Evolutionary conservation across 2,329 filamentous ascomycete genomes (phyloP), one percentile per base, ranked within the genome.

Genomic region (Ceratocystis destructans): DNA sequence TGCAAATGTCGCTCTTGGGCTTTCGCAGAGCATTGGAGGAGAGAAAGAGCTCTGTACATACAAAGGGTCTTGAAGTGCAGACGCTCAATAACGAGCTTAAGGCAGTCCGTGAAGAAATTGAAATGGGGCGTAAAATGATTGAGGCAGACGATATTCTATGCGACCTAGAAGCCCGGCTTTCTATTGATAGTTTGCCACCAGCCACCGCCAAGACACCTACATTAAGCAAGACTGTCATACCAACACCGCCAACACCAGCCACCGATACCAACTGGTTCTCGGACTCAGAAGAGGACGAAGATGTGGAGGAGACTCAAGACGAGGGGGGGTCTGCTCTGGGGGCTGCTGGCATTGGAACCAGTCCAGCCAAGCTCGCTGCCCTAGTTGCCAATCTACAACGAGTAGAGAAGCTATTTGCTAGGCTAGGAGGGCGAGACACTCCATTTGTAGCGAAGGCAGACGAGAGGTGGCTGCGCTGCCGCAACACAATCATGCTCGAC

Each of bases 11-110:
- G 0, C 76, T 99, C 66, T 75, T 97, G 68, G 90, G 90, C 0
- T 96, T 99, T 72, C 82, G 86, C 68, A 83, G 92, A 69, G 90
- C 94, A 64, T 83, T 96, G 0, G 86, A 89, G 70, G 86, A 86
- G 62, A 81, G 97, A 62, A 85, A 85, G 72, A 78, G 77, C 8
- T 82, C 80, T 20, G 88, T 96, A 0, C 77, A 79, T 6, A 80
- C 82, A 67, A 81, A 87, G 69, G 84, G 83, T 28, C 75, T 76
- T 22, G 87, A 93, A 70, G 83, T 91, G 1, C 78, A 79, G 46
- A 75, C 73, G 3, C 75, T 91, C 64, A 79, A 90, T 66, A 74
- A 77, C n/a, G 85, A 95, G 74, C 83, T 92, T 72, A 82, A 79
- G 69, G 76, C 72, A n/a, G 81, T 92, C 4, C 80, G 84, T 67